Conservation (phyloP, 495 filamentous ascomycete species). For the Pyrenopolyporus hunteri region DNA sequence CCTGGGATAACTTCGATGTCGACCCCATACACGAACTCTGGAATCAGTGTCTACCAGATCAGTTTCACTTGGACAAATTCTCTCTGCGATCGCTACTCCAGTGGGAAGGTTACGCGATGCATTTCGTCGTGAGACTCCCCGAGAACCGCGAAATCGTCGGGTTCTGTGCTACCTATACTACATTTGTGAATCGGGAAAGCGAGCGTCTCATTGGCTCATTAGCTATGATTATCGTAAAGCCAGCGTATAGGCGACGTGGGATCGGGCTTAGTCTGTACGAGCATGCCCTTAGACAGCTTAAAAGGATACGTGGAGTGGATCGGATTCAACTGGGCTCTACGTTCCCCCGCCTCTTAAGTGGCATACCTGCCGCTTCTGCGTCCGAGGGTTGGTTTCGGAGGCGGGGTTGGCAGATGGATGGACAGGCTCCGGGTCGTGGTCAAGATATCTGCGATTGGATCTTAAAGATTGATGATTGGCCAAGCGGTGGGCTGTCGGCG, state of each 20-base stretch:
- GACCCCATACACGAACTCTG: slow-evolving; percentile 54
- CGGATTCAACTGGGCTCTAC: slow-evolving; percentile 65
- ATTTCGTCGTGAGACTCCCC: slow-evolving; percentile 65
- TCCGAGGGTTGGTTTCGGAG: slow-evolving; percentile 64
- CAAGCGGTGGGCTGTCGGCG: slow-evolving; percentile 42
- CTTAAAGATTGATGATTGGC: slow-evolving; percentile 60
- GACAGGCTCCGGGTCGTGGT: slow-evolving; percentile 50
- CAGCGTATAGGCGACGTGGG: slow-evolving; percentile 58
- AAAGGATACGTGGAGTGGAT: slow-evolving; percentile 57
- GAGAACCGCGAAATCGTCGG: slow-evolving; percentile 58
- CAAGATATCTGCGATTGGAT: slow-evolving; percentile 63
- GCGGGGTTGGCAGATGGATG: slow-evolving; percentile 61
- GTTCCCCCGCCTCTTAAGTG: slow-evolving; percentile 65
- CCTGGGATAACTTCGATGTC: slow-evolving; percentile 55
- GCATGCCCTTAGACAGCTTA: slow-evolving; percentile 59
- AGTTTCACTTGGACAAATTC: slow-evolving; percentile 52
- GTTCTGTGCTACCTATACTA: slow-evolving; percentile 66
- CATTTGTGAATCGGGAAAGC: slow-evolving; percentile 57
- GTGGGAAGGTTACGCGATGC: slow-evolving; percentile 65
- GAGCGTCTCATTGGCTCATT: slow-evolving; percentile 64
- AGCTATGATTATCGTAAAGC: slow-evolving; percentile 62
- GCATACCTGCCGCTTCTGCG: slow-evolving; percentile 54
- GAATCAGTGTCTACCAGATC: slow-evolving; percentile 54
- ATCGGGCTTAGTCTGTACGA: slow-evolving; percentile 64
- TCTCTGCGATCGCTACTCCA: slow-evolving; percentile 60